Evolutionary conservation across 106 monocot species (phyloP).

Genomic region (Dioscorea dumetorum): DNA sequence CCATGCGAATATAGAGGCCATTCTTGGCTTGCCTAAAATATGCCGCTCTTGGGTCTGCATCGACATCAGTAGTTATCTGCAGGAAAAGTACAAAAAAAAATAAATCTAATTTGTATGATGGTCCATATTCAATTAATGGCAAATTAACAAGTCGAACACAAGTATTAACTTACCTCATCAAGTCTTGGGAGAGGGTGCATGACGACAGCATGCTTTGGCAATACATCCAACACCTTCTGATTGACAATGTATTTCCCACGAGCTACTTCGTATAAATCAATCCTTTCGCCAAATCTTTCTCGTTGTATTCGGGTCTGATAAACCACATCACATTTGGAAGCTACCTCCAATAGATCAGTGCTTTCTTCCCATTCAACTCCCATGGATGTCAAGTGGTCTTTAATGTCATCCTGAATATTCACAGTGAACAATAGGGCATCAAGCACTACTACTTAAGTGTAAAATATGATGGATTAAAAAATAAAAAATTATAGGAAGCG

Average conservation of each 20-base stretch:
- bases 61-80: conserved; percentile 87
- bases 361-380: conserved; percentile 93
- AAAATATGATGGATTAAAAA: background rate
- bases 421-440: background rate
- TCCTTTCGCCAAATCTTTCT: conserved; percentile 94
- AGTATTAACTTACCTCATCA: conserved; percentile 54
- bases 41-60: conserved; percentile 91
- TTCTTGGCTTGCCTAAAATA: conserved; percentile 98
- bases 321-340: conserved; percentile 93
- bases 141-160: too few relatives aligned
- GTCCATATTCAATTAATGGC: too few relatives aligned
- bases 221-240: conserved; percentile 51
- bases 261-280: conserved; percentile 92
- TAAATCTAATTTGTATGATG: too few relatives aligned
- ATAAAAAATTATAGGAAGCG: background rate
- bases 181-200: conserved; percentile 99
- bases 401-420: conserved; percentile 80
- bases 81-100: background rate
- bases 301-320: conserved; percentile 95
- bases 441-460: background rate
- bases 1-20: conserved; percentile 96
- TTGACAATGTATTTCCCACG: conserved; percentile 97
- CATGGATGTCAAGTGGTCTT: conserved; percentile 71
- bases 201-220: conserved; percentile 86
- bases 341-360: conserved; percentile 74